Evolutionary conservation across 2,329 filamentous ascomycete species (phyloP), one percentile per base, ranked within the genome.

Genomic region (Colletotrichum sp.): DNA sequence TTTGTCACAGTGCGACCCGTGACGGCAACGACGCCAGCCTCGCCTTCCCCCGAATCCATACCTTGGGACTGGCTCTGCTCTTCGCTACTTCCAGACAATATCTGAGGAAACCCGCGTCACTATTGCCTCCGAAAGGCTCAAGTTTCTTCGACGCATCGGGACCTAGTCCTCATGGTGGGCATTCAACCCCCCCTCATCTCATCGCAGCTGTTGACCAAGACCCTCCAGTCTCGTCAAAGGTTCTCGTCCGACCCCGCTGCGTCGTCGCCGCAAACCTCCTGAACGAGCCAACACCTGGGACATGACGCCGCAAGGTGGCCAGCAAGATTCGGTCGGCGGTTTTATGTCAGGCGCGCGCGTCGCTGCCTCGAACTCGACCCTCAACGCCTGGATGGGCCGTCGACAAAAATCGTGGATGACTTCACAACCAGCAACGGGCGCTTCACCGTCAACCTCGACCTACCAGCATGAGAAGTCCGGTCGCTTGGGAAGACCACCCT

Each of bases 301-400:
- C 4, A 76, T 73, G 73, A 25, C 36, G 30, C 48, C 68, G 39
- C 64, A 34, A 55, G 71, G 60, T 32, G 19, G 52, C n/a, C 74
- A 70, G 19, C 27, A 68, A n/a, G 48, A 77, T 44, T 11, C 39
- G 15, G 19, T n/a, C 22, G 48, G 57, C 25, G 28, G 19, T 34
- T 59, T 19, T 30, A 68, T 70, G 77, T 75, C 76, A 59, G 76
- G 67, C 67, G 75, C 67, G 52, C 83, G 84, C 75, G 81, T 87
- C 74, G 83, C 84, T 30, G 82, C 82, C 28, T 84, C 84, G 6
- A 88, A 88, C 78, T 82, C 84, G 61, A 87, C 87, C 2, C 68
- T 86, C 68, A 85, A 86, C 74, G 76, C 82, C 30, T 86, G 86
- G 77, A 79, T 87, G 27, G 81, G 82, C 64, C 83, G 82, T 59